Conservation (phyloP, 768 basidiomycete species). For the Udeniomyces megalosporus region DNA sequence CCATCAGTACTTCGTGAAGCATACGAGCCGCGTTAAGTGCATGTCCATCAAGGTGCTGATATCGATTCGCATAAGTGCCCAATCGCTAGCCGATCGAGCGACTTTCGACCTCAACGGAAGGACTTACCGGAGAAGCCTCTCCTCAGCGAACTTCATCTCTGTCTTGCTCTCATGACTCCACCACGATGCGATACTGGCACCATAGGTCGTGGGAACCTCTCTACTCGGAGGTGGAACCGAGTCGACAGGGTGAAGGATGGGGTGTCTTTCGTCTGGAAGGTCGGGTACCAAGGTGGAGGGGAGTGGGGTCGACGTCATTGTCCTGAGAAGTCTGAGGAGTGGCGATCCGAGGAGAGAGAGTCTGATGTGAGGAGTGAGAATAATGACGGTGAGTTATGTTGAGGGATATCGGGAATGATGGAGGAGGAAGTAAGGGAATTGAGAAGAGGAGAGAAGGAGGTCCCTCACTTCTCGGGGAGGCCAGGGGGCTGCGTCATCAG, state of each 20-base stretch:
- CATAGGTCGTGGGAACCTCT: neutral
- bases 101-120: neutral
- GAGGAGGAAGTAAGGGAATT: too few species aligned
- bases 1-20: neutral
- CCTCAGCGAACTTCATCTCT: conserved; percentile 8
- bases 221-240: neutral
- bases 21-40: neutral
- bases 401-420: too few species aligned
- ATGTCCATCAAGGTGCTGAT: neutral
- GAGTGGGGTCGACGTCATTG: neutral
- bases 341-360: too few species aligned
- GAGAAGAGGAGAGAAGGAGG: too few species aligned
- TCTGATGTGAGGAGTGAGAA: too few species aligned
- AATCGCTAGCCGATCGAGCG: too few species aligned
- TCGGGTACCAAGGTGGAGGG: neutral
- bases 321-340: too few species aligned
- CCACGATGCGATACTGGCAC: neutral
- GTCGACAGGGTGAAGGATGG: neutral
- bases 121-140: conserved; percentile 11
- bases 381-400: too few species aligned
- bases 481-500: too few species aligned
- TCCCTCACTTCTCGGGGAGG: too few species aligned
- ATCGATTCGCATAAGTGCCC: neutral
- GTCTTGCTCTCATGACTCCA: conserved; percentile 4
- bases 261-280: conserved; percentile 4